Conservation (phyloP, 2,329 filamentous ascomycete species). For the Botryotinia calthae region DNA sequence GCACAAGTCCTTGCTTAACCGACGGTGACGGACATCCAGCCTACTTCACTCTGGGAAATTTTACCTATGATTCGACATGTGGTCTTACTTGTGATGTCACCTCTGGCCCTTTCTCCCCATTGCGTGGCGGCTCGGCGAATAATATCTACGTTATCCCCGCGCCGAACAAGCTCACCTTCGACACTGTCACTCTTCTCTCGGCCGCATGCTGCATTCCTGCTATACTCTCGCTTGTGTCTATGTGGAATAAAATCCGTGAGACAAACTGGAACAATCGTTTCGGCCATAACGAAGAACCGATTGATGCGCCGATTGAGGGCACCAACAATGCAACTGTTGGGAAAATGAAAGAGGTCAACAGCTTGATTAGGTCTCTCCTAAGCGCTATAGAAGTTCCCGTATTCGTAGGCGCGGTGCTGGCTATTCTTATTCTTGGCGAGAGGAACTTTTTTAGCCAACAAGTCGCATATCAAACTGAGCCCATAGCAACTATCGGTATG, state of each 20-base stretch:
- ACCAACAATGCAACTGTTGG: slow-evolving; percentile 54
- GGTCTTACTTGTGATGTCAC: slow-evolving; percentile 47
- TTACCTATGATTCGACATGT: slow-evolving; percentile 48
- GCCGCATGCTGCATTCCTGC: slow-evolving; percentile 65
- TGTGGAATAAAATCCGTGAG: slow-evolving; percentile 63
- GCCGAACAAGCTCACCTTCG: slow-evolving; percentile 54
- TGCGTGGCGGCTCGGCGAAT: slow-evolving; percentile 54
- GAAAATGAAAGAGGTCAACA: slow-evolving; percentile 55
- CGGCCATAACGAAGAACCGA: slow-evolving; percentile 37
- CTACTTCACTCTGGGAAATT: slow-evolving; percentile 40
- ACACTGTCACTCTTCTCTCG: slow-evolving; percentile 57
- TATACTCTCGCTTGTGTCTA: slow-evolving; percentile 58
- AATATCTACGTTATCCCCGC: slow-evolving; percentile 63
- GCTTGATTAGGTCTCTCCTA: slow-evolving; percentile 52
- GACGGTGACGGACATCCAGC: slow-evolving; percentile 42
- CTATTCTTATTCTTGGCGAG: slow-evolving; percentile 61
- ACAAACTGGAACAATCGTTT: slow-evolving; percentile 56
- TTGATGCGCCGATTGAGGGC: slow-evolving; percentile 47
- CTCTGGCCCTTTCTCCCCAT: slow-evolving; percentile 51
- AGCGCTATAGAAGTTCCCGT: slow-evolving; percentile 57
- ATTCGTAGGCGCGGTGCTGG: slow-evolving; percentile 56
- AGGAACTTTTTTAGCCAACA: slow-evolving; percentile 60
- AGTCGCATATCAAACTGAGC: slow-evolving; percentile 59
- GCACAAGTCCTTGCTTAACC: slow-evolving; percentile 46
- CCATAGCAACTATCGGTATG: slow-evolving; percentile 58